These are phyloP conservation scores for Solanum commersonii DNA, from an alignment of 257 asterid species.

Conservation along the genomic window DNA sequence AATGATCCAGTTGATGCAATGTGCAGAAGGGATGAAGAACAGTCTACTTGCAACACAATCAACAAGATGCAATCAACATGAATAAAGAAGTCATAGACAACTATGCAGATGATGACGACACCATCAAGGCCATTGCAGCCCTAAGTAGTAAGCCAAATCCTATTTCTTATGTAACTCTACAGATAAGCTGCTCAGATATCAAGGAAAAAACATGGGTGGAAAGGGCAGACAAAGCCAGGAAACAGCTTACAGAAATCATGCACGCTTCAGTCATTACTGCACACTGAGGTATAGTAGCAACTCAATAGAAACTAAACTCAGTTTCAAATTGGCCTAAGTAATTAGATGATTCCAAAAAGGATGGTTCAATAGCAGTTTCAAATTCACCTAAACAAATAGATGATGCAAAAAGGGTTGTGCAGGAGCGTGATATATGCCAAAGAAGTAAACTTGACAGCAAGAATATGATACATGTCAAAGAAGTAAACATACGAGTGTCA, in stretches of 20 bases:
- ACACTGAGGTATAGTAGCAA: not conserved
- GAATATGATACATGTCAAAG: not conserved
- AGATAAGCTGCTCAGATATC: not conserved
- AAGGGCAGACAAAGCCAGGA: not conserved
- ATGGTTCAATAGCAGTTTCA: not conserved
- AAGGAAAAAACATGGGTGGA: not conserved
- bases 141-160: not conserved
- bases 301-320: not conserved
- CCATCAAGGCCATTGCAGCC: not conserved
- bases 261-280: not conserved
- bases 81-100: not conserved
- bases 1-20: not conserved
- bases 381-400: not conserved
- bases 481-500: not conserved
- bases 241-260: not conserved
- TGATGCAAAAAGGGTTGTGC: not conserved
- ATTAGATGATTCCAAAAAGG: not conserved
- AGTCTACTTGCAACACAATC: not conserved
- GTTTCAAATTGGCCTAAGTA: not conserved
- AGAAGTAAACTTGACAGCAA: not conserved
- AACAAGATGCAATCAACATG: not conserved
- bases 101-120: not conserved
- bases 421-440: not conserved
- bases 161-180: not conserved
- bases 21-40: not conserved